Evolutionary conservation across 1,284 basidiomycete genomes (phyloP), one percentile per base, ranked within the genome.

Genomic region (Malassezia brasiliensis): DNA sequence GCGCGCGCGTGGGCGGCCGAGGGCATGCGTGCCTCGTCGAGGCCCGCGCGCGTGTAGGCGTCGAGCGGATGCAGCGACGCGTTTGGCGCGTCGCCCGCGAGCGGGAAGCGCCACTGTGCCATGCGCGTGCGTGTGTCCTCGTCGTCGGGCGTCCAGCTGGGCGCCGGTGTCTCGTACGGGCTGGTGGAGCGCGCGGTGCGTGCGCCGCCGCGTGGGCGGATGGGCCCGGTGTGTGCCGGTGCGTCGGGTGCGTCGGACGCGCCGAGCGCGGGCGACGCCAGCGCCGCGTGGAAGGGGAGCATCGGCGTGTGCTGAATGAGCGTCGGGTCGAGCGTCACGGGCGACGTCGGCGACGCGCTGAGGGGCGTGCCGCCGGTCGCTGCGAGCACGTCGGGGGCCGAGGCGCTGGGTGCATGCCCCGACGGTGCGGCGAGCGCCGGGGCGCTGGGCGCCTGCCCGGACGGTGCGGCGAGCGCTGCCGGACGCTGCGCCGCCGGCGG

Each of bases 71-170:
- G 53, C 34, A 56, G 28, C 17, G 41, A 37, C 11, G n/a, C 9
- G 34, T 17, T 2, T 15, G 22, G 7, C 20, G 32, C 34, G 15
- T 11, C 12, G 20, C 19, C 32, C 47, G 39, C 15, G 3, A n/a
- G 5, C 10, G 53, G 53, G 30, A 56, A 56, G 20, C 53, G 47
- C 53, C 53, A 56, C 31, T 51, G 53, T 5, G 34, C 12, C 53
- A 56, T 56, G 15, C 53, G 48, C 5, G 35, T 34, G 6, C 40
- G 39, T 1, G 39, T 31, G 8, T 20, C 39, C 8, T 30, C 36
- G 38, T 40, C 53, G 14, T 56, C 53, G 3, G 53, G 53, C 19
- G 53, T 56, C 2, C 36, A 12, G 31, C 47, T 56, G n/a, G 40
- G 41, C 1, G 28, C 40, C 14, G 53, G 50, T 25, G 53, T 22